A percentile compares a stretch with the other conserved stretches of the same genome.
Evolutionary conservation across 257 asterid genomes (phyloP).

Genomic region (Plectranthus barbatus): DNA sequence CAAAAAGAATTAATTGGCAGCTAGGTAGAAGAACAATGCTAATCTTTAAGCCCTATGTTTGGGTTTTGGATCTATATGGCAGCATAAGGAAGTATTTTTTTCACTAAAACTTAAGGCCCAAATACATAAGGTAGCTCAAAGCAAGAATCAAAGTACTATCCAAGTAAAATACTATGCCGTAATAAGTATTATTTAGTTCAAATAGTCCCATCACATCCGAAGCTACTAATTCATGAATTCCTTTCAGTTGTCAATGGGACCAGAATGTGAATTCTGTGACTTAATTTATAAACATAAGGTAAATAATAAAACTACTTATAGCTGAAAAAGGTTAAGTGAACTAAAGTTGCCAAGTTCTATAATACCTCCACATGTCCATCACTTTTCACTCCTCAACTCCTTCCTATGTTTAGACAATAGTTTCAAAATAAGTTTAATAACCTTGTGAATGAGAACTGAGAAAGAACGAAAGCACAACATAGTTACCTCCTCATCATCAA

Average conservation of each 20-base stretch:
- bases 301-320: too few species aligned
- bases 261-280: background rate
- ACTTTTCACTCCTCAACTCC: too few species aligned
- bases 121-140: background rate
- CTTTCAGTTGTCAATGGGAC: background rate
- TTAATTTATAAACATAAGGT: too few species aligned
- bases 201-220: background rate
- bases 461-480: constrained; percentile 6
- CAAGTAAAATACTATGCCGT: background rate
- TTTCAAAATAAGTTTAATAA: background rate
- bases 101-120: background rate
- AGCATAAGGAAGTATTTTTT: too few species aligned
- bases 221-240: background rate
- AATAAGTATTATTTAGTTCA: background rate
- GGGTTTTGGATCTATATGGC: background rate
- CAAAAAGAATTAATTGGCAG: too few species aligned
- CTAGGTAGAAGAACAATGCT: background rate
- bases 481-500: constrained; percentile 73
- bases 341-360: too few species aligned
- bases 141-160: background rate
- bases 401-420: background rate
- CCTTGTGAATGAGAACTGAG: background rate
- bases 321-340: background rate
- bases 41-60: background rate
- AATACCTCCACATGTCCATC: too few species aligned